phyloP scores from a whole-genome alignment of 2,329 filamentous ascomycete genomes.

The Xylaria sp. region DNA sequence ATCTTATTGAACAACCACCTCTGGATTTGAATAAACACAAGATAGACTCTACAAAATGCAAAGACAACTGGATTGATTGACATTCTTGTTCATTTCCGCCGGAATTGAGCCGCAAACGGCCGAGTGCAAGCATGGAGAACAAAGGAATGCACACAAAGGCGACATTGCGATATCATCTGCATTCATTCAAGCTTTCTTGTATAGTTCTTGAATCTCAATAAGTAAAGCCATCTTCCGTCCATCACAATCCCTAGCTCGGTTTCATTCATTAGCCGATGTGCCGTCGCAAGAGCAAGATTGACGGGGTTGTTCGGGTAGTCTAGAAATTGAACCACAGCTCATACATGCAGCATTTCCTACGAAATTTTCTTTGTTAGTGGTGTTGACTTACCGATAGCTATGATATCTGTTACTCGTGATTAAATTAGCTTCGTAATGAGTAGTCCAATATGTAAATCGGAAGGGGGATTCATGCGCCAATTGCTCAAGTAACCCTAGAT shows the following conservation, averaged over 20 bases:
- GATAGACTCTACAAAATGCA: not conserved
- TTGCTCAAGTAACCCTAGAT: not conserved
- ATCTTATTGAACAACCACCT: not conserved
- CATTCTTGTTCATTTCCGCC: conserved; percentile 9
- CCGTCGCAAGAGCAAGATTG: not conserved
- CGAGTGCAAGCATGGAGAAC: not conserved
- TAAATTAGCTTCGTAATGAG: not conserved
- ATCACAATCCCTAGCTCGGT: not conserved
- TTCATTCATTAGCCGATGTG: not conserved
- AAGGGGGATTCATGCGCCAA: not conserved
- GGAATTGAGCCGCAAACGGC: conserved; percentile 14
- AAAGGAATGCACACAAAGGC: conserved; percentile 24
- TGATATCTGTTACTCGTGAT: not conserved
- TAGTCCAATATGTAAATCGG: not conserved
- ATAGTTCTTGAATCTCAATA: not conserved
- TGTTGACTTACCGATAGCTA: not conserved
- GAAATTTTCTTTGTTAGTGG: not conserved
- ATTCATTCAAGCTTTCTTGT: conserved; percentile 3
- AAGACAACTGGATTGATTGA: conserved; percentile 5
- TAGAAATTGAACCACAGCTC: not conserved
- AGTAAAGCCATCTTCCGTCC: not conserved
- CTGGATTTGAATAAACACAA: not conserved
- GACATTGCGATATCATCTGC: conserved; percentile 7
- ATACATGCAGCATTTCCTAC: not conserved
- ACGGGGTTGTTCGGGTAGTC: not conserved